A percentile compares a stretch with the other conserved stretches of the same genome.
These are phyloP conservation scores for Kewa caespitosa DNA, from an alignment of 179 eudicot genomes.

Conservation along the genomic window DNA sequence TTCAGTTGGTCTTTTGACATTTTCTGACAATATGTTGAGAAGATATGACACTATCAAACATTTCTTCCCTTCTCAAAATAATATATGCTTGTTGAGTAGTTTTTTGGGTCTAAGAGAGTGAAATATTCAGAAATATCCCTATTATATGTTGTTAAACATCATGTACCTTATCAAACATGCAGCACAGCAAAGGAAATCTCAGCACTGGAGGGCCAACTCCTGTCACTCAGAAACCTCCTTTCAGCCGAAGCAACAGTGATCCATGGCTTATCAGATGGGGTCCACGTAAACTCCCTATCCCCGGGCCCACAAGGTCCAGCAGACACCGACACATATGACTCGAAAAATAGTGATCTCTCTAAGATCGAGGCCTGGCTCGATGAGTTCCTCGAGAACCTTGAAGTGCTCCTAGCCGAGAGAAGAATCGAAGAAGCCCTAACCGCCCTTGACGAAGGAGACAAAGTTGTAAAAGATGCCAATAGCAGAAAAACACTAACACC, in stretches of 20 bases:
- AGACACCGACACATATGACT: constrained; percentile 30
- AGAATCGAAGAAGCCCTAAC: constrained; percentile 63
- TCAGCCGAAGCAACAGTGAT: constrained; percentile 64
- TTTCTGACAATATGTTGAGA: too few relatives aligned
- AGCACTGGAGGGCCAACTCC: constrained; percentile 78
- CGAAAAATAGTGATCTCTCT: constrained; percentile 36
- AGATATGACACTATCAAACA: too few relatives aligned
- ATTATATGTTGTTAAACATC: too few relatives aligned
- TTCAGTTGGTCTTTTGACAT: too few relatives aligned
- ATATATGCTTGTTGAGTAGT: too few relatives aligned
- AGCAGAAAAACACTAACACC: constrained; percentile 34
- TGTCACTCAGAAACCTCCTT: constrained; percentile 63
- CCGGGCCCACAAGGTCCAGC: constrained; percentile 42
- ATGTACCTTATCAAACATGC: too few relatives aligned
- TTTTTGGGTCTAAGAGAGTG: too few relatives aligned
- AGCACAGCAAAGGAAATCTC: constrained; percentile 91
- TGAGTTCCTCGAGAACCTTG: constrained; percentile 56
- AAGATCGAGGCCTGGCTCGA: constrained; percentile 59
- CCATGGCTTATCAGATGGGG: constrained; percentile 75
- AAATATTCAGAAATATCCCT: too few relatives aligned
- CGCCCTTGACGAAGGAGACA: constrained; percentile 64
- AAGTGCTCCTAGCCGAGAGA: constrained; percentile 73
- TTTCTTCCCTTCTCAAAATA: too few relatives aligned
- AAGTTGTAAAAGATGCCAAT: constrained; percentile 39
- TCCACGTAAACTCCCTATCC: constrained; percentile 46